A percentile compares a stretch with the other conserved stretches of the same genome.
phyloP scores from a whole-genome alignment of 2,329 filamentous ascomycete genomes.

The Diplodia corticola region DNA sequence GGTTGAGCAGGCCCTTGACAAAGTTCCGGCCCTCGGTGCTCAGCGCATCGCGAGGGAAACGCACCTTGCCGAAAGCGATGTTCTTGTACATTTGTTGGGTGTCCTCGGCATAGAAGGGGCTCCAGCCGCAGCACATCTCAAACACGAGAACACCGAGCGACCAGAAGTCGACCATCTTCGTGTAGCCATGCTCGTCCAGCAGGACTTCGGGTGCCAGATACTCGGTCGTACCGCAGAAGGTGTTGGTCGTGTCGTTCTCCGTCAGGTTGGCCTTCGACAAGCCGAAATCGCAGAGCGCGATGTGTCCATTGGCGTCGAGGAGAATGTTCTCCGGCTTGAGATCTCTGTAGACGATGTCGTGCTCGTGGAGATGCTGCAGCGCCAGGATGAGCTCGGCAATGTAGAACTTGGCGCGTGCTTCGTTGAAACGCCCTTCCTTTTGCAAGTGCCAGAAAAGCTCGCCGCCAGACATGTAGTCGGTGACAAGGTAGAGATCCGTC shows the following conservation, averaged over 20 bases:
- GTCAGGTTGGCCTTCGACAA: slow-evolving; percentile 96
- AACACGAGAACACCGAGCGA: slow-evolving; percentile 96
- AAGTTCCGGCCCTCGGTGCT: slow-evolving; percentile 96
- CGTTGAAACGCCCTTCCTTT: slow-evolving; percentile 93
- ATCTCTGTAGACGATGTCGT: slow-evolving; percentile 97
- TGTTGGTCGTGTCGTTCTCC: slow-evolving; percentile 97
- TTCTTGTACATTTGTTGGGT: slow-evolving; percentile 99
- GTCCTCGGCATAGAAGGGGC: slow-evolving; percentile 97
- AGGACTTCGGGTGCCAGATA: slow-evolving; percentile 95
- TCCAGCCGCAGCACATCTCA: slow-evolving; percentile 99
- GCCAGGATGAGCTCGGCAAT: slow-evolving; percentile 96
- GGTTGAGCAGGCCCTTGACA: slow-evolving; percentile 94
- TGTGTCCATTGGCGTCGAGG: slow-evolving; percentile 94
- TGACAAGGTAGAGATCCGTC: slow-evolving; percentile 95
- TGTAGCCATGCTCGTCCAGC: slow-evolving; percentile 94
- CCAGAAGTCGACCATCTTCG: slow-evolving; percentile 99
- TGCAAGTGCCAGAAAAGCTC: slow-evolving; percentile 99
- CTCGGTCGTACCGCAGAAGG: slow-evolving; percentile 97
- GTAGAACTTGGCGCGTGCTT: slow-evolving; percentile 95
- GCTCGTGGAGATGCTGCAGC: slow-evolving; percentile 90
- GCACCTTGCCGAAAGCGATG: slow-evolving; percentile 97
- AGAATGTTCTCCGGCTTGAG: slow-evolving; percentile 98
- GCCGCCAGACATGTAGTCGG: slow-evolving; percentile 98
- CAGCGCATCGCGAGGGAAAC: slow-evolving; percentile 91
- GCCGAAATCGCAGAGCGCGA: slow-evolving; percentile 96